Evolutionary conservation across 2,329 filamentous ascomycete genomes (phyloP), one percentile per base, ranked within the genome.

Genomic region (Helminthosporium solani): DNA sequence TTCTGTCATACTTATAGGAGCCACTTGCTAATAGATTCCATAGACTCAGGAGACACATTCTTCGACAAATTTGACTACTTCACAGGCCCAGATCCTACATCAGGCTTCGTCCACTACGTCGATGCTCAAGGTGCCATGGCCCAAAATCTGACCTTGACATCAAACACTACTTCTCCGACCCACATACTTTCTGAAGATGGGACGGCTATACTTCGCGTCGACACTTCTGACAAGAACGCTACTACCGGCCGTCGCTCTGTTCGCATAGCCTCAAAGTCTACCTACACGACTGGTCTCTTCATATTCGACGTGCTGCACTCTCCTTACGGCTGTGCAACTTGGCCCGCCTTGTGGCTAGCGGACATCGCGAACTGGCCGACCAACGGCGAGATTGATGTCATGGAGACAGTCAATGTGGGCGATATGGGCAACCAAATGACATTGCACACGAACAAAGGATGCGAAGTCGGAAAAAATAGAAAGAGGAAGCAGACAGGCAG

Each of bases 401-500:
- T 66, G 27, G 62, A 63, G 49, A 53, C 55, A 8, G 58, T 63
- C 19, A 64, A 66, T 38, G 37, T 44, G 18, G 54, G 46, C 18
- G 37, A 47, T 7, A 44, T 30, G 15, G 54, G 54, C 15, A 67
- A 66, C 38, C 53, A 54, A 30, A 55, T 65, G 33, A 58, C 61
- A 2, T 47, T 67, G n/a, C 64, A 67, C 34, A 66, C 63, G 3
- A 49, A 27, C 23, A 33, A 46, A 5, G 58, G 52, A 30, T 58
- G 56, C 48, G 27, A 50, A 27, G 50, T 59, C n/a, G 44, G 51
- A 20, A 50, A 46, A 40, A 12, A 43, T 14, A 44, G 46, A n/a
- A 49, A 49, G 18, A 38, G 54, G 16, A 53, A 21, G 75, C 77
- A 60, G 70, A 71, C 15, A 2, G 79, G 80, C 20, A 66, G 56